Percentiles rank a stretch among this genome's conserved stretches.
These are phyloP conservation scores for Alternaria angustiovoidea DNA, from an alignment of 2,329 filamentous ascomycete genomes.

Conservation along the genomic window DNA sequence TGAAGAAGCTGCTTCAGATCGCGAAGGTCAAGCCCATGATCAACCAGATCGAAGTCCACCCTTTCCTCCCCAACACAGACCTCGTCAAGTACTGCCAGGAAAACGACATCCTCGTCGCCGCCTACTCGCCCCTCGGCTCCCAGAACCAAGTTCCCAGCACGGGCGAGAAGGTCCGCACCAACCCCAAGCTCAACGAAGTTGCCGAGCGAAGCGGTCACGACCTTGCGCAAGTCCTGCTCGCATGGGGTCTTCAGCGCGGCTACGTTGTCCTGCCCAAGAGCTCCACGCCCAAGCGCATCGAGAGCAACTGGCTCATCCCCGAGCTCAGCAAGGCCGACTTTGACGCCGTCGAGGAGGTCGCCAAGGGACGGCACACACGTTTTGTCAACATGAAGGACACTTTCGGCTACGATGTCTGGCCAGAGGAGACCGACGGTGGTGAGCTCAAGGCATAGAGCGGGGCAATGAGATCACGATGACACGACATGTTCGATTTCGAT, in stretches of 20 bases:
- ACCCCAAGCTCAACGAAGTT: constrained; percentile 70
- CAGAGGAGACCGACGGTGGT: constrained; percentile 48
- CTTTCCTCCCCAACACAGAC: constrained; percentile 72
- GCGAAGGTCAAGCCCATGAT: constrained; percentile 73
- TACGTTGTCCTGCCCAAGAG: constrained; percentile 54
- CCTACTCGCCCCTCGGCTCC: constrained; percentile 73
- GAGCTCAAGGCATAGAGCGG: constrained; percentile 34
- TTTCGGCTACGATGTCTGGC: constrained; percentile 73
- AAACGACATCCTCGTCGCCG: constrained; percentile 68
- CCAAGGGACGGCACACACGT: constrained; percentile 70
- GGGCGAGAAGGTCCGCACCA: constrained; percentile 73
- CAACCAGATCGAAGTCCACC: constrained; percentile 79
- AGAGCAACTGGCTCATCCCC: constrained; percentile 71
- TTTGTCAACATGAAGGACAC: constrained; percentile 87
- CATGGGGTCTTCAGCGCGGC: constrained; percentile 84
- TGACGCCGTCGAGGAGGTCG: constrained; percentile 68
- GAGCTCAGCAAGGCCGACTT: constrained; percentile 64
- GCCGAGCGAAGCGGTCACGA: constrained; percentile 77
- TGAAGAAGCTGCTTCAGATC: constrained; percentile 72
- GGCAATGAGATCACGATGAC: constrained; percentile 4
- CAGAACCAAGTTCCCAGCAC: constrained; percentile 74
- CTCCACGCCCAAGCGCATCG: constrained; percentile 51
- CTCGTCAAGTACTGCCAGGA: constrained; percentile 66
- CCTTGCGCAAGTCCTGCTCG: constrained; percentile 80
- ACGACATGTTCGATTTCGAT: constrained; percentile 10